Percentiles rank a stretch among this genome's conserved stretches.
phyloP scores from a whole-genome alignment of 371 early-diverging fungal species.

The Enterocytospora artemiae region DNA sequence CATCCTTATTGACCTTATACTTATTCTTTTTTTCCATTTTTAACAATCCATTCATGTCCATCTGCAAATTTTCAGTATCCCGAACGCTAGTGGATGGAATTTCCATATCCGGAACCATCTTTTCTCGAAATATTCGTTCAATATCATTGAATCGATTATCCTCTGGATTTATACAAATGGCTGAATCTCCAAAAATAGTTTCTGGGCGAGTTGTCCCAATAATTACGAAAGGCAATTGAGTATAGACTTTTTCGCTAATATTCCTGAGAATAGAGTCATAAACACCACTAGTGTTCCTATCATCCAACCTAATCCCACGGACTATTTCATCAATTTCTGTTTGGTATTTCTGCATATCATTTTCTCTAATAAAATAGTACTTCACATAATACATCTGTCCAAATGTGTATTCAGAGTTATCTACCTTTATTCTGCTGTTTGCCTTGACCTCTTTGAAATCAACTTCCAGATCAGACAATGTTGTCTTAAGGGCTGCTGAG shows the following conservation, averaged over 20 bases:
- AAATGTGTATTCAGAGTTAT: conserved; percentile 81
- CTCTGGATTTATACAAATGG: conserved; percentile 80
- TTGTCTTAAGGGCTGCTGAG: conserved; percentile 88
- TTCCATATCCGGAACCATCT: neutral
- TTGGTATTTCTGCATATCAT: neutral
- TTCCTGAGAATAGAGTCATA: neutral
- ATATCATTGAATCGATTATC: conserved; percentile 66
- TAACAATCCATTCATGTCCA: neutral
- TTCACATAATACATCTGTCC: conserved; percentile 75
- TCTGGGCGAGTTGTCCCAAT: conserved; percentile 97
- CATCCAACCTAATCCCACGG: conserved; percentile 58
- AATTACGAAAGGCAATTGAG: conserved; percentile 61
- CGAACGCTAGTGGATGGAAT: neutral
- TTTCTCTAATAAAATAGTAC: conserved; percentile 38
- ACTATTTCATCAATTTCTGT: neutral
- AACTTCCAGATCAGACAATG: conserved; percentile 85
- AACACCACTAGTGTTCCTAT: neutral
- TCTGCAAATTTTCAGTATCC: neutral
- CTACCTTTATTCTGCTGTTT: conserved; percentile 40
- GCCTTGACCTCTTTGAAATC: conserved; percentile 43
- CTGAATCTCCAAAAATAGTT: conserved; percentile 96
- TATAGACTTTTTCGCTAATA: conserved; percentile 2
- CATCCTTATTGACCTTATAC: conserved; percentile 2
- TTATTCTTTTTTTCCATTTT: conserved; percentile 18
- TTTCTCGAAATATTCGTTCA: conserved; percentile 13